Base-by-base conservation (phyloP, 2,329 filamentous ascomycete species). In the Sporothrix dimorphospora region DNA sequence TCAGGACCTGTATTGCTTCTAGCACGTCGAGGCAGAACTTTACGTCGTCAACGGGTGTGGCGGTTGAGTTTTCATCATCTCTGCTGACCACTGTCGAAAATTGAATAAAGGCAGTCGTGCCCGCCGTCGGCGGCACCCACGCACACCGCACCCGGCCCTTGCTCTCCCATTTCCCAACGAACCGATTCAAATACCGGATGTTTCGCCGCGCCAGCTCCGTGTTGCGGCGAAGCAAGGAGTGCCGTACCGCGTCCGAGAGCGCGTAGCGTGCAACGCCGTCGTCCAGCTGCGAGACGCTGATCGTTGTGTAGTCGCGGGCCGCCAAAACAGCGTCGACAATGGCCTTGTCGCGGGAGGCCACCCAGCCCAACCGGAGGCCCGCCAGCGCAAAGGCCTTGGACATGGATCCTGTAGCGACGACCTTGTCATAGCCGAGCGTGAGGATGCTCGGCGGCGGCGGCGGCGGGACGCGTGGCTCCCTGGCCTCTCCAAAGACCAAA, bases 351-450 rank as follows among this genome's bases (percentile, higher is more conserved):
- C 88, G 88, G 16, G 90, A 91, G 3, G 92, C 92, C 72, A 95
- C 85, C 94, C 94, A 98, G 42, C 94, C 94, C 1, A 94, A 81
- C 0, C 94, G 89, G 74, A 97, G 90, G 1, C 94, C 94, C 0
- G 94, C 93, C 4, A 97, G 83, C 2, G 92, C 89, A 81, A 94
- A 97, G 0, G 93, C 92, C 81, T 97, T 97, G 34, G 92, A 95
- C 84, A 97, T 89, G 21, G 92, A 94, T 16, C 94, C 91, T 0
- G 92, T 96, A 14, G 89, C 88, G 42, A 97, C 85, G 27, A 88
- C 87, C 71, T 90, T 91, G 3, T 87, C 82, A 80, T 97, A 96
- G 57, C 89, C 90, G 57, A 96, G 83, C 0, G 91, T 89, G 0
- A 94, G 84, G 12, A 90, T 85, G 0, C 92, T 94, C 0, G 92